Conservation (phyloP, 2,329 filamentous ascomycete species). For the Diaporthe sp. region DNA sequence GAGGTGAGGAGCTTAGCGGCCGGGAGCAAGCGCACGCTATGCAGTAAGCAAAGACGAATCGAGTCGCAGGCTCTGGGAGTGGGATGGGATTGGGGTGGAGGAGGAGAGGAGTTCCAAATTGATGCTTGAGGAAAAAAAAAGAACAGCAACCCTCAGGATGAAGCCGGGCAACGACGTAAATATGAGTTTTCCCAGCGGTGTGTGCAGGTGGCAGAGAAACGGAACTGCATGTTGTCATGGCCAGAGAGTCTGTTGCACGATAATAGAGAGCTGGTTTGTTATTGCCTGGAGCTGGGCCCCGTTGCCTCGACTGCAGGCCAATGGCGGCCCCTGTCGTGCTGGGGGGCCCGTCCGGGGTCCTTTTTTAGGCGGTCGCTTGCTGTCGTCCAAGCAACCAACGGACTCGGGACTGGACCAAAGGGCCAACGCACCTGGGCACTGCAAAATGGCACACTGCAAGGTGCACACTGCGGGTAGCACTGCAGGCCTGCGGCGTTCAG, state of each 20-base stretch:
- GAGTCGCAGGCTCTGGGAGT: neutral
- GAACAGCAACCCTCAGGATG: conserved; percentile 1
- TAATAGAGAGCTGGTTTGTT: conserved; percentile 38
- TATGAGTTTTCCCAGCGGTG: conserved; percentile 32
- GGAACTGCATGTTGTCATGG: conserved; percentile 17
- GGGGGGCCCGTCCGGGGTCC: conserved; percentile 6
- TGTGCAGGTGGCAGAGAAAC: conserved; percentile 26
- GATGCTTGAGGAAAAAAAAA: conserved; percentile 2
- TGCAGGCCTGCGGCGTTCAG: conserved; percentile 23
- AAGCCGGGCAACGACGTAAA: conserved; percentile 26
- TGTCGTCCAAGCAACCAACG: conserved; percentile 31
- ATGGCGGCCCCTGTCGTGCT: conserved; percentile 30
- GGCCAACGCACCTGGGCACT: neutral
- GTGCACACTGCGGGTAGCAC: neutral
- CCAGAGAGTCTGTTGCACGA: conserved; percentile 13
- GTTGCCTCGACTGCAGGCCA: conserved; percentile 30
- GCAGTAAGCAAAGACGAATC: conserved; percentile 2
- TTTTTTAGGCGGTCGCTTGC: conserved; percentile 29
- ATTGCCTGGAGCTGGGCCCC: conserved; percentile 33
- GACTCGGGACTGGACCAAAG: neutral
- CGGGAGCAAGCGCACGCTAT: conserved; percentile 22
- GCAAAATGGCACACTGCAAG: neutral
- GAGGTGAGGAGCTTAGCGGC: neutral
- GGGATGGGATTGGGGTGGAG: neutral
- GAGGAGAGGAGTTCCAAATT: neutral